phyloP scores from a whole-genome alignment of 441 rosid species.

The Pelargonium australe region DNA sequence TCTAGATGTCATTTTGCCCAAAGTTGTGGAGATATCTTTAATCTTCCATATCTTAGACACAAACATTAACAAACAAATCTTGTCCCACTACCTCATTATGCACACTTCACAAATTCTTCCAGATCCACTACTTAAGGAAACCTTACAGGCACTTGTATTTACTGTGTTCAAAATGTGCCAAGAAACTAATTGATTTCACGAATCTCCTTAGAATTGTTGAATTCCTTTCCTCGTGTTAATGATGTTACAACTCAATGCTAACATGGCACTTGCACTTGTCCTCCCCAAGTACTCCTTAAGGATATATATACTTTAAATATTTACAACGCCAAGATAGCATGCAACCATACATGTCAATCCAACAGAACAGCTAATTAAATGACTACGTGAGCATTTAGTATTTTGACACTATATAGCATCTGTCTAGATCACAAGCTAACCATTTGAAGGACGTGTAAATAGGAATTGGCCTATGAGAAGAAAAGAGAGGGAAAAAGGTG shows the following conservation, averaged over 20 bases:
- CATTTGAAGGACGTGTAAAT: not conserved
- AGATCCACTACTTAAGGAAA: not conserved
- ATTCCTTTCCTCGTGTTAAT: not conserved
- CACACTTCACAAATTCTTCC: not conserved
- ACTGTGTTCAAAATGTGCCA: not conserved
- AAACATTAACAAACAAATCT: not conserved
- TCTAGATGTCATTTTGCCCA: conserved; percentile 2
- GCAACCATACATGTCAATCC: not conserved
- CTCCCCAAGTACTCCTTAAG: not conserved
- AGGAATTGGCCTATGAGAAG: not conserved
- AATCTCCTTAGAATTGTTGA: not conserved
- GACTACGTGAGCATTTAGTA: not conserved
- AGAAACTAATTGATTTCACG: not conserved
- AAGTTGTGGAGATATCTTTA: not conserved
- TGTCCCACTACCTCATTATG: not conserved
- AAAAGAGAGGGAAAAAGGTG: not conserved
- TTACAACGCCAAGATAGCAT: not conserved
- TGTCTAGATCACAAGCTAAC: not conserved
- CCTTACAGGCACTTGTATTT: not conserved
- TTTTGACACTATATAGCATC: not conserved
- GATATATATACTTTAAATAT: not conserved
- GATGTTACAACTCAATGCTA: not conserved
- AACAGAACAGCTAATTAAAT: not conserved
- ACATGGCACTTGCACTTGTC: not conserved
- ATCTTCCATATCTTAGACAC: no score